phyloP scores from a whole-genome alignment of 169 alveolate species.

The Cyclospora cayetanensis region DNA sequence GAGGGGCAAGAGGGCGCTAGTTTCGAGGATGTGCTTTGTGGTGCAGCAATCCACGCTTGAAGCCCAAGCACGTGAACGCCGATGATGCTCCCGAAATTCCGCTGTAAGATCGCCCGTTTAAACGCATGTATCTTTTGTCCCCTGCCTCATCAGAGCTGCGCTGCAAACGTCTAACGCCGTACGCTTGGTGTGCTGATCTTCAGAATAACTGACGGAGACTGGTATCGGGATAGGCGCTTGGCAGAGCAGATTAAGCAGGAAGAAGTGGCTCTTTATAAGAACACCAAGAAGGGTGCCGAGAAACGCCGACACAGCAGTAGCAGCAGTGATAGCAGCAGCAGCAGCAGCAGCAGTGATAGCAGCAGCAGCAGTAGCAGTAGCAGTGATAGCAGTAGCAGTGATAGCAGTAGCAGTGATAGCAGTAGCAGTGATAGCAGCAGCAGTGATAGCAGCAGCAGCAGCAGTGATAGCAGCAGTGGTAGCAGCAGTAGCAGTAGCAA shows the following conservation, averaged over 20 bases:
- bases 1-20: too few relatives aligned
- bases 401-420: constrained; percentile 7
- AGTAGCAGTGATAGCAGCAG: constrained; percentile 39
- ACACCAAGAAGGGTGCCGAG: neutral
- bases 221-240: constrained; percentile 36
- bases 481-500: constrained; percentile 30
- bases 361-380: neutral
- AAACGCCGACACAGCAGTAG: neutral
- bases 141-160: too few relatives aligned
- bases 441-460: neutral
- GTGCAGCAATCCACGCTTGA: constrained; percentile 6
- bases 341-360: constrained; percentile 14
- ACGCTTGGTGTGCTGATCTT: too few relatives aligned
- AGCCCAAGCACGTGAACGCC: neutral
- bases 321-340: constrained; percentile 34
- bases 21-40: neutral
- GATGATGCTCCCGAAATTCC: constrained; percentile 33
- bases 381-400: neutral
- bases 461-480: neutral
- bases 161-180: too few relatives aligned
- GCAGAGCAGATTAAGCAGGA: constrained; percentile 7
- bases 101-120: neutral
- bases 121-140: too few relatives aligned
- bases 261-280: neutral
- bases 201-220: constrained; percentile 67